Conservation (phyloP, 2,329 filamentous ascomycete species). For the Neobulgaria alba region DNA sequence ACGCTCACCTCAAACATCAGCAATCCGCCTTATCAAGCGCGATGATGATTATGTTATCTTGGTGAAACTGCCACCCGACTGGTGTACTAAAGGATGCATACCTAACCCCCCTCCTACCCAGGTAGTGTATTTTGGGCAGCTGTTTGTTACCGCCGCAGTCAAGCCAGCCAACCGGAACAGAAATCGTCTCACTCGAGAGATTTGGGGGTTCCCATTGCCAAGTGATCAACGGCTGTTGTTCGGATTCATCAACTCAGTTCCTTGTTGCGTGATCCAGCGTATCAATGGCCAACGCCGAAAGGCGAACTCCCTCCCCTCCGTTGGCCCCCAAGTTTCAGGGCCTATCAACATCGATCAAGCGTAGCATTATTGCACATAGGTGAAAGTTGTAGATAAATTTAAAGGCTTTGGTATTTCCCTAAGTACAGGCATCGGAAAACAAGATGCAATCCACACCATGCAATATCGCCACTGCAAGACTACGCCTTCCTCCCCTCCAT, state of each 20-base stretch:
- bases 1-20: background rate
- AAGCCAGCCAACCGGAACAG: background rate
- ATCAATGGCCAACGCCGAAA: no score
- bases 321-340: no score
- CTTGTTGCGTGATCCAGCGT: background rate
- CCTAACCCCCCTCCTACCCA: no score
- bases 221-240: background rate
- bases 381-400: no score
- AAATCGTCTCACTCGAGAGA: background rate
- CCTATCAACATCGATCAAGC: no score
- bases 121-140: background rate
- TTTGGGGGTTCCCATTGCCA: no score
- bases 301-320: no score
- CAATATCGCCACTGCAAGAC: slow-evolving; percentile 2
- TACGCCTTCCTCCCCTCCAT: slow-evolving; percentile 2
- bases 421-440: slow-evolving; percentile 1
- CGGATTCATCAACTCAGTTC: background rate
- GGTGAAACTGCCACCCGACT: no score
- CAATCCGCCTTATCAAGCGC: background rate
- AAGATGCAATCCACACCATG: background rate
- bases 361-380: no score
- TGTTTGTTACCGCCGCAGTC: background rate
- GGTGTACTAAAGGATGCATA: no score
- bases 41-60: no score
- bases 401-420: background rate